Evolutionary conservation across 768 basidiomycete genomes (phyloP).

Genomic region (Tricholoma flavovirens): DNA sequence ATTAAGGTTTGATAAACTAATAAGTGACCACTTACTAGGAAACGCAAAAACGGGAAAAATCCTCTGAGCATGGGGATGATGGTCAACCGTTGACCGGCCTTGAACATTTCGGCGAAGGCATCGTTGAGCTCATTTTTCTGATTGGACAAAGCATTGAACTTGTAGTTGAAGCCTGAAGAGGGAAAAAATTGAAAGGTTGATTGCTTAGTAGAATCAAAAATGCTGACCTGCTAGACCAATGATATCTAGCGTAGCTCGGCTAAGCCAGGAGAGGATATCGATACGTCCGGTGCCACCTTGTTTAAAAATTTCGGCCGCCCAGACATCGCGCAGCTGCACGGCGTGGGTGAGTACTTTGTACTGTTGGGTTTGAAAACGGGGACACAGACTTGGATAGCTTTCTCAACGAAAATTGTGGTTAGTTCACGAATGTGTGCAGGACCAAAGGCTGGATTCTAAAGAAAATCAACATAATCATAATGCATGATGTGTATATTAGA

Average conservation of each 20-base stretch:
- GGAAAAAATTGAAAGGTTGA: background rate
- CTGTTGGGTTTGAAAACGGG: background rate
- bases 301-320: constrained; percentile 27
- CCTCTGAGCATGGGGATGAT: constrained; percentile 18
- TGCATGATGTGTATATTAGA: background rate
- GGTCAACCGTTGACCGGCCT: constrained; percentile 27
- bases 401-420: constrained; percentile 51
- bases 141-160: constrained; percentile 19
- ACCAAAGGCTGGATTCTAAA: constrained; percentile 65
- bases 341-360: background rate
- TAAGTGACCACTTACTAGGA: constrained; percentile 22
- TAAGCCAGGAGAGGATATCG: constrained; percentile 62
- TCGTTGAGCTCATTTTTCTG: constrained; percentile 39
- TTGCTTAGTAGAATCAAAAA: constrained; percentile 23
- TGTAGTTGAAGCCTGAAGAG: constrained; percentile 25
- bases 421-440: constrained; percentile 52
- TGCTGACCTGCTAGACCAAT: constrained; percentile 65
- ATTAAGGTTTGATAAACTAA: background rate
- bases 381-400: constrained; percentile 40
- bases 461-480: background rate
- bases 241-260: constrained; percentile 65
- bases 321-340: constrained; percentile 42
- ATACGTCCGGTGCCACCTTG: constrained; percentile 27
- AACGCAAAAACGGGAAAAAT: constrained; percentile 25
- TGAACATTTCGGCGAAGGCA: constrained; percentile 42